These are phyloP conservation scores for Sisymbrium irio DNA, from an alignment of 345 rosid species.

Conservation along the genomic window DNA sequence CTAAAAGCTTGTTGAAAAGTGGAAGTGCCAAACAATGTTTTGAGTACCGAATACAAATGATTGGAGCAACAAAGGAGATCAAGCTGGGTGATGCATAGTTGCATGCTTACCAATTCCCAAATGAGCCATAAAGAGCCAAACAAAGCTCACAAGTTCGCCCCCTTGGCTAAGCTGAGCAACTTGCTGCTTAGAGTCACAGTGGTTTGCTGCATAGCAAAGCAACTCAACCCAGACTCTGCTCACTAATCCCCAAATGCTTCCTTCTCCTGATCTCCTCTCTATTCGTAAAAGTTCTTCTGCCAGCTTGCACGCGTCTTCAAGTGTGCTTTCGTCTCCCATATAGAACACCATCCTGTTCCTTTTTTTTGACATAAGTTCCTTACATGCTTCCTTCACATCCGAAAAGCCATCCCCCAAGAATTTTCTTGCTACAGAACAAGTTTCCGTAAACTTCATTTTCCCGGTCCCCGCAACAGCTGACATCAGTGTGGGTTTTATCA, in stretches of 20 bases:
- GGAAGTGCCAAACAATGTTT: too few relatives aligned
- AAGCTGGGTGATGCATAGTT: too few relatives aligned
- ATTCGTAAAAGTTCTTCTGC: neutral
- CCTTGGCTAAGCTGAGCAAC: neutral
- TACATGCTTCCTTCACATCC: neutral
- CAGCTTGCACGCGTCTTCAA: neutral
- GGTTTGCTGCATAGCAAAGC: neutral
- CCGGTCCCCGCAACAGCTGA: neutral
- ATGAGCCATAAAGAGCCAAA: neutral
- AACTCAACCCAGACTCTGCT: slow-evolving; percentile 5
- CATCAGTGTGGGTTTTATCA: neutral
- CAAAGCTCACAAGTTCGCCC: neutral
- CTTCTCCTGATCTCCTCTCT: neutral
- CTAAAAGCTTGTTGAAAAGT: too few relatives aligned
- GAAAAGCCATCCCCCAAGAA: neutral
- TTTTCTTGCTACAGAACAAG: neutral
- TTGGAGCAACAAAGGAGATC: too few relatives aligned
- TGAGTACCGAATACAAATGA: too few relatives aligned
- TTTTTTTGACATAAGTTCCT: neutral
- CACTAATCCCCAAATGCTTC: neutral
- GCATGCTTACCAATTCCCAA: neutral
- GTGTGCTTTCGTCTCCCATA: too few relatives aligned
- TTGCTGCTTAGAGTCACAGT: neutral
- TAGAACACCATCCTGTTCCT: neutral
- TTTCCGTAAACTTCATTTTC: neutral